phyloP scores from a whole-genome alignment of 164 flowering plant genomes.

The Vitis riparia region DNA sequence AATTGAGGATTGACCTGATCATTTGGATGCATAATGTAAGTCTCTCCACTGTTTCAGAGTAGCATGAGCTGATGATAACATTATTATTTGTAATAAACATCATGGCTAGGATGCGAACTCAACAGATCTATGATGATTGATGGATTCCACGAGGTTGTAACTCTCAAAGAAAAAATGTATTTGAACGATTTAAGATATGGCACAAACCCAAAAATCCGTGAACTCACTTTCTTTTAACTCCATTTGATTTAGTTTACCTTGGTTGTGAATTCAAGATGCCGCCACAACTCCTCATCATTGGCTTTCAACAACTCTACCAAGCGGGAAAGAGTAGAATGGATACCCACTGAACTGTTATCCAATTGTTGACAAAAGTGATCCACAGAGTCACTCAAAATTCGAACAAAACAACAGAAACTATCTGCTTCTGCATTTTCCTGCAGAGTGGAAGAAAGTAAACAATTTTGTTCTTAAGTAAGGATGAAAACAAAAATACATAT shows the following conservation, averaged over 20 bases:
- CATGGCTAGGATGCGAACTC: no score
- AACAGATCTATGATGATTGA: not conserved
- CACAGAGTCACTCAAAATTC: constrained; percentile 64
- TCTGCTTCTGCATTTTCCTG: constrained; percentile 80
- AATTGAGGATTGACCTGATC: constrained; percentile 71
- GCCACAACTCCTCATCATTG: constrained; percentile 66
- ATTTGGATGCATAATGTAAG: constrained; percentile 1
- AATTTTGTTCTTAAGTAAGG: not conserved
- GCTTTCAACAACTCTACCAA: constrained; percentile 54
- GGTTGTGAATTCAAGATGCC: constrained; percentile 58
- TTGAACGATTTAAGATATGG: no score
- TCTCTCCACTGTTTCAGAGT: not conserved
- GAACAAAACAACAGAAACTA: constrained; percentile 74
- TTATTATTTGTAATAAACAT: not conserved
- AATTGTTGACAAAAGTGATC: constrained; percentile 77
- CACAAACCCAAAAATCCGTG: no score
- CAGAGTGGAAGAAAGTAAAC: constrained; percentile 5
- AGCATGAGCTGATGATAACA: not conserved
- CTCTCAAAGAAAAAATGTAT: no score
- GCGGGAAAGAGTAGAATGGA: constrained; percentile 63
- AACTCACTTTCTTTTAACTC: no score
- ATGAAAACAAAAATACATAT: not conserved
- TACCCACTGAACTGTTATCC: constrained; percentile 64
- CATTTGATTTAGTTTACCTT: constrained; percentile 34
- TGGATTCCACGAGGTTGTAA: no score